Percentiles rank a stretch among this genome's conserved stretches.
phyloP scores from a whole-genome alignment of 371 early-diverging fungal genomes.

The Apophysomyces ossiformis region DNA sequence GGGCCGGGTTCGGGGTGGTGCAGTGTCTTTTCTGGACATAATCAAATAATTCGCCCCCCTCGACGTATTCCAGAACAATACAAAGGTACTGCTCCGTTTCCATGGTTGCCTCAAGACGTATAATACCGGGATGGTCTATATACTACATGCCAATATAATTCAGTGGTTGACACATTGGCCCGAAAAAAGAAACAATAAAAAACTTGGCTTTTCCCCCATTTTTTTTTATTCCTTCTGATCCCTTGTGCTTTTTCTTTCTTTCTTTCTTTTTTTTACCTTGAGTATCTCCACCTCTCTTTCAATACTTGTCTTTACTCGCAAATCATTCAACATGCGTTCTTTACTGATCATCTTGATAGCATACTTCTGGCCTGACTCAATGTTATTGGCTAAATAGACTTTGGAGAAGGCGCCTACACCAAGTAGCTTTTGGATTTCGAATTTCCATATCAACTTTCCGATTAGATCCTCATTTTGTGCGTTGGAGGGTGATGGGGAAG shows the following conservation, averaged over 20 bases:
- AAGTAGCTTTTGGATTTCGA: slow-evolving; percentile 24
- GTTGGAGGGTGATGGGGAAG: slow-evolving; percentile 8
- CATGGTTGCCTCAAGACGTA: slow-evolving; percentile 68
- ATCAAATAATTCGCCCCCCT: slow-evolving; percentile 33
- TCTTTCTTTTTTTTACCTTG: slow-evolving; percentile 22
- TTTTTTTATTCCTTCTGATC: no score
- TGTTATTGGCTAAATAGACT: slow-evolving; percentile 32
- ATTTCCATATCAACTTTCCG: slow-evolving; percentile 31
- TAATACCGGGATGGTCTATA: slow-evolving; percentile 64
- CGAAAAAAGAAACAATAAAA: no score
- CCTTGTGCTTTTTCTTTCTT: not conserved
- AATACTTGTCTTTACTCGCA: slow-evolving; percentile 27
- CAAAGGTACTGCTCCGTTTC: slow-evolving; percentile 59
- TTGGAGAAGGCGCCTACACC: slow-evolving; percentile 36
- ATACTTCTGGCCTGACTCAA: slow-evolving; percentile 19
- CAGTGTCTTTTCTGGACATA: slow-evolving; percentile 33
- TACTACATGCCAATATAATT: slow-evolving; percentile 29
- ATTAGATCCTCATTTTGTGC: slow-evolving; percentile 18
- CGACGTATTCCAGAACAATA: slow-evolving; percentile 42
- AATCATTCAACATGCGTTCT: slow-evolving; percentile 22
- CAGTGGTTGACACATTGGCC: not conserved
- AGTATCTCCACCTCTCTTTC: slow-evolving; percentile 36
- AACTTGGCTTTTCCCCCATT: no score
- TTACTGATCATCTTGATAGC: slow-evolving; percentile 35
- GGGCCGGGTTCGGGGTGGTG: slow-evolving; percentile 14